Conservation (phyloP, 331 rosid species). For the Saraca asoca region DNA sequence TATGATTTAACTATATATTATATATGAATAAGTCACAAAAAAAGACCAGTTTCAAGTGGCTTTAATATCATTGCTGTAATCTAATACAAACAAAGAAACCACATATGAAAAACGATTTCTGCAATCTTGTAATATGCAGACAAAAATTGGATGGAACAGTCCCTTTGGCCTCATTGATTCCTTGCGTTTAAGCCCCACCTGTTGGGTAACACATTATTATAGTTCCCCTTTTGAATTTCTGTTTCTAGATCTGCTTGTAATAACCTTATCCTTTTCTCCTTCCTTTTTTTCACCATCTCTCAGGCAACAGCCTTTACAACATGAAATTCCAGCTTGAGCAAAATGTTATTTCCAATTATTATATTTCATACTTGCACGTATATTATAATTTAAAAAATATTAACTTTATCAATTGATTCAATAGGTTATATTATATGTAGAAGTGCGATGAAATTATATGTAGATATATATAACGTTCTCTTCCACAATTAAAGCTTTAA, state of each 20-base stretch:
- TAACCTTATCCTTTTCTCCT: conserved; percentile 21
- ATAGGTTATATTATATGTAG: too few relatives aligned
- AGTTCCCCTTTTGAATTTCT: conserved; percentile 11
- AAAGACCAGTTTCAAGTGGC: conserved; percentile 10
- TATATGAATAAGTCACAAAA: background rate
- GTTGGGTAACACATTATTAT: background rate
- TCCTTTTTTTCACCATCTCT: too few relatives aligned
- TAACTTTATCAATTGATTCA: too few relatives aligned
- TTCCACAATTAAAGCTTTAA: too few relatives aligned
- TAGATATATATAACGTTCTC: too few relatives aligned
- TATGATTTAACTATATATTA: too few relatives aligned
- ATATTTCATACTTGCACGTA: too few relatives aligned
- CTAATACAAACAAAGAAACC: conserved; percentile 23
- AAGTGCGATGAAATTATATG: too few relatives aligned
- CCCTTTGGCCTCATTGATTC: background rate
- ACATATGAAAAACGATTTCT: conserved; percentile 9
- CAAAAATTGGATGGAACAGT: conserved; percentile 36
- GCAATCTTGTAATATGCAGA: background rate
- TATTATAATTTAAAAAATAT: too few relatives aligned
- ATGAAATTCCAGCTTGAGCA: too few relatives aligned
- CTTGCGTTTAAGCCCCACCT: conserved; percentile 32
- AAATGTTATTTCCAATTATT: too few relatives aligned
- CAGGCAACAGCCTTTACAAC: too few relatives aligned
- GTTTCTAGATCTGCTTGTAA: background rate
- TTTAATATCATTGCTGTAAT: conserved; percentile 17